Conservation (phyloP, 2,329 filamentous ascomycete species). For the Ophiostoma montium region DNA sequence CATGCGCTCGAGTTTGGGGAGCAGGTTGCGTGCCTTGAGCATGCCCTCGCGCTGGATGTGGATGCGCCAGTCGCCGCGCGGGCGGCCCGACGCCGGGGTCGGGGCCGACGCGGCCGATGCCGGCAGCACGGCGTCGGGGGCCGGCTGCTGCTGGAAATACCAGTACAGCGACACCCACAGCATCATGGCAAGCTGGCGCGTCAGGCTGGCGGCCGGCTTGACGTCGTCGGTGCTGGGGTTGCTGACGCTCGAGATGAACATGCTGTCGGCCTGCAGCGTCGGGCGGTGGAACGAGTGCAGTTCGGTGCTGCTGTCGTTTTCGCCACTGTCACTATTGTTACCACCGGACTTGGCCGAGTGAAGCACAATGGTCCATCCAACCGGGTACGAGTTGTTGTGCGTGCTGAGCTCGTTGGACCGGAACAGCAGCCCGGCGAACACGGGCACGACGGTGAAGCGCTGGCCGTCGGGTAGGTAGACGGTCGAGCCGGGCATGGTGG, state of each 20-base stretch:
- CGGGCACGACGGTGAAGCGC: constrained; percentile 63
- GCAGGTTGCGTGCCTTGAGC: constrained; percentile 65
- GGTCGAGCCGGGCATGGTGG: constrained; percentile 22
- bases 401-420: constrained; percentile 62
- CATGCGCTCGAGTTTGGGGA: constrained; percentile 90
- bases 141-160: constrained; percentile 89
- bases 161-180: constrained; percentile 88
- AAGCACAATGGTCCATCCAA: constrained; percentile 82
- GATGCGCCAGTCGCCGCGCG: constrained; percentile 75
- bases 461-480: constrained; percentile 80
- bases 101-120: constrained; percentile 43
- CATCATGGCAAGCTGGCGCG: constrained; percentile 90
- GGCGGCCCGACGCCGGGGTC: constrained; percentile 56
- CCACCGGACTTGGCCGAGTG: constrained; percentile 43
- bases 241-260: constrained; percentile 87
- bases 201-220: constrained; percentile 65
- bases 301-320: no score
- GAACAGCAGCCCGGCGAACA: constrained; percentile 88
- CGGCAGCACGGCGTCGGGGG: constrained; percentile 47
- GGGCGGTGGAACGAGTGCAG: constrained; percentile 57
- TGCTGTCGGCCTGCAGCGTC: constrained; percentile 62
- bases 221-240: constrained; percentile 69
- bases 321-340: no score
- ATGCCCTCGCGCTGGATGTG: constrained; percentile 79
- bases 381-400: constrained; percentile 58